Evolutionary conservation across 805 yeast genomes (phyloP).

Genomic region (Saccharomyces kudriavzevii): DNA sequence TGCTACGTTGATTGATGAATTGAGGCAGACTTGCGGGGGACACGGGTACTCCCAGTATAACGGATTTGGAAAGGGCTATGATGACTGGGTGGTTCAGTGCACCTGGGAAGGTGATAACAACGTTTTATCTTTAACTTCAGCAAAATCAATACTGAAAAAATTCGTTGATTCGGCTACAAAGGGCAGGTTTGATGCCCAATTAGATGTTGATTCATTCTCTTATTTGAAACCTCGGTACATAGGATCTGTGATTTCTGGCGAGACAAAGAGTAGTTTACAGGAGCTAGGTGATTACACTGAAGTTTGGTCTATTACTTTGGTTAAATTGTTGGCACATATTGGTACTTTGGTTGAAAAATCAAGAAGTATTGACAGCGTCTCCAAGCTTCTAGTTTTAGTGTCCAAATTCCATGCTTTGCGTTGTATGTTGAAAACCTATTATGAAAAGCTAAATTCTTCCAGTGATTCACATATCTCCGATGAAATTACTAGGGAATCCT

Average conservation of each 20-base stretch:
- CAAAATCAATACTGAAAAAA: conserved; percentile 53
- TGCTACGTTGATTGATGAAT: conserved; percentile 72
- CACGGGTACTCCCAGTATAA: conserved; percentile 92
- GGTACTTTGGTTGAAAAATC: conserved; percentile 22
- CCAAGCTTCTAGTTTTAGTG: conserved; percentile 33
- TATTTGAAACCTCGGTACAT: conserved; percentile 25
- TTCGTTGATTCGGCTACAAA: conserved; percentile 31
- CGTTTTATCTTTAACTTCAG: conserved; percentile 74
- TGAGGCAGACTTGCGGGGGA: conserved; percentile 93
- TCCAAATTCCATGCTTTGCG: conserved; percentile 37
- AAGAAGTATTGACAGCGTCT: conserved; percentile 29
- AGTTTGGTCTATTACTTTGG: conserved; percentile 27
- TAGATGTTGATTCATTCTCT: conserved; percentile 26
- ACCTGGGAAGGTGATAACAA: conserved; percentile 98
- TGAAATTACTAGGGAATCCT: conserved; percentile 36
- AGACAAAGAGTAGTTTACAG: conserved; percentile 20
- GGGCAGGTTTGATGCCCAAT: conserved; percentile 30
- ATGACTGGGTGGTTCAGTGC: conserved; percentile 95
- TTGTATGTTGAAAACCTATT: conserved; percentile 30
- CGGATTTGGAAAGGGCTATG: conserved; percentile 81
- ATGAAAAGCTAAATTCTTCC: conserved; percentile 16
- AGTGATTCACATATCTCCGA: conserved; percentile 21
- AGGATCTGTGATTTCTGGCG: conserved; percentile 17
- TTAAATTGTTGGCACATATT: conserved; percentile 23
- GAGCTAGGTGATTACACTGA: conserved; percentile 28